Base-by-base conservation (phyloP, 2,329 filamentous ascomycete species). In the Ophioceras dolichostomum region DNA sequence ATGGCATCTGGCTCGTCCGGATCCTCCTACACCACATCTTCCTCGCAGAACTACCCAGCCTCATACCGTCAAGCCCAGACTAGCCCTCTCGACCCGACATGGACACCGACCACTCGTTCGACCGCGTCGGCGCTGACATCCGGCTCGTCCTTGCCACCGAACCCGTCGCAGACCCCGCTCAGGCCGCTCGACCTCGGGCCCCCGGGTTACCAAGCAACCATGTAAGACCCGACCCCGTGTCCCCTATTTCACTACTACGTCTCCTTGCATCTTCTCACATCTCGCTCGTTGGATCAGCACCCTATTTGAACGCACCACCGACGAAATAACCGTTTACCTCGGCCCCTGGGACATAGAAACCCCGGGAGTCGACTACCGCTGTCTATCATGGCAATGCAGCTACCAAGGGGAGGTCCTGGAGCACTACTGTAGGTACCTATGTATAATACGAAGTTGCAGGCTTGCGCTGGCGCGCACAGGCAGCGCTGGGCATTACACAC, bases 141-240 rank as follows among this genome's bases (percentile, higher is more conserved):
- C 32, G 54, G 58, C 39, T 55, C 56, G 14, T 67, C 64, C 38
- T 55, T 55, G 42, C 53, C 59, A 45, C 44, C 45, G 22, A 55
- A 57, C 40, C 52, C 62, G 42, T 53, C 59, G 45, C 44, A 44
- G 22, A 55, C 57, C 40, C 52, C 62, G 43, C 53, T 67, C 38
- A 54, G 56, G 38, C 61, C 65, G 26, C 58, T 70, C 30, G 67
- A 71, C 46, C 57, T 71, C 32, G 67, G 67, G 4, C 67, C 67
- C 37, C 67, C 67, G 24, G 67, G 67, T 36, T 71, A 66, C 45
- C 62, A 68, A 57, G 67, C 67, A 49, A 70, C 66, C 48, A 69
- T 70, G 67, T 70, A 61, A 49, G 13, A 20, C 27, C 5, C 20
- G n/a, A 7, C 32, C 20, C 30, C 29, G 24, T 24, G 16, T 16